Conservation (phyloP, 2,329 filamentous ascomycete genomes). For the Ophiostoma australiae region DNA sequence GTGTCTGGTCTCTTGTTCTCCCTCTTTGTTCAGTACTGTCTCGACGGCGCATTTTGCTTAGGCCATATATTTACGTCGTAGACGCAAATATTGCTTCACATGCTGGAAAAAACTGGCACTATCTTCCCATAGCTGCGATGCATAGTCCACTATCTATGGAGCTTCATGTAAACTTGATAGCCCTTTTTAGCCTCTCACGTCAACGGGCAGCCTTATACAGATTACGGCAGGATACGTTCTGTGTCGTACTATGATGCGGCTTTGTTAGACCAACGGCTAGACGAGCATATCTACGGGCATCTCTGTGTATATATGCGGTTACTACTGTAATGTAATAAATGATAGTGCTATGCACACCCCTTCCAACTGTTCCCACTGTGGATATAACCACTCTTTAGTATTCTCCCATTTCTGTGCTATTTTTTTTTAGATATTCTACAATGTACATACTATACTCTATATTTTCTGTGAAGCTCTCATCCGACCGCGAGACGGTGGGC, state of each 20-base stretch:
- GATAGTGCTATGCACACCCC: not conserved
- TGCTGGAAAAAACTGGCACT: not conserved
- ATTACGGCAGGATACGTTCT: not conserved
- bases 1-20: not conserved
- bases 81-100: not conserved
- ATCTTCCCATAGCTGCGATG: too few species aligned
- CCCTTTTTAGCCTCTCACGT: not conserved
- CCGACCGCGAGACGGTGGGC: not conserved
- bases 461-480: not conserved
- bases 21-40: not conserved
- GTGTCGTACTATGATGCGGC: not conserved
- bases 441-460: not conserved
- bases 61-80: not conserved
- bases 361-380: not conserved
- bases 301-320: too few species aligned
- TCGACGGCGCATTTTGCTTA: not conserved
- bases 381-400: not conserved
- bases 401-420: not conserved
- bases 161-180: not conserved
- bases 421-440: not conserved
- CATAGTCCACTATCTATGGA: not conserved
- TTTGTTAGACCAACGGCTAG: slow-evolving; percentile 1
- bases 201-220: not conserved
- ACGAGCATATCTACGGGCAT: not conserved
- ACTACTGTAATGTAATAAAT: too few species aligned